Conservation (phyloP, 1,284 basidiomycete genomes). For the Ustilago xerochloae region DNA sequence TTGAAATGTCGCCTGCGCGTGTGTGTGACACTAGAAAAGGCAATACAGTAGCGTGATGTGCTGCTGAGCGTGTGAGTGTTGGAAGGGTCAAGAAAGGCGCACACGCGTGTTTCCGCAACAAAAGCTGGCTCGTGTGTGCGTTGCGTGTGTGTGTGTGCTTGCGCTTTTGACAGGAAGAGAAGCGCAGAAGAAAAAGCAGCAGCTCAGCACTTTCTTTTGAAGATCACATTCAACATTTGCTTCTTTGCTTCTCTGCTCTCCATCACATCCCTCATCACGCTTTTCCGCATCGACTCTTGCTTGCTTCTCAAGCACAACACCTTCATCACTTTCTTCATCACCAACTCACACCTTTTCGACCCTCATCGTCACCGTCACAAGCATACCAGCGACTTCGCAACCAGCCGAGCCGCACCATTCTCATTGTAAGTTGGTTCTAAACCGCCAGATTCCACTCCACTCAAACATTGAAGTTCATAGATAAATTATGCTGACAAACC, state of each 20-base stretch:
- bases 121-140: slow-evolving; percentile 7
- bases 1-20: too few relatives aligned
- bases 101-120: slow-evolving; percentile 2
- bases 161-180: background rate
- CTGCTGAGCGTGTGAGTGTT: background rate
- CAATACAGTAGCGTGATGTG: background rate
- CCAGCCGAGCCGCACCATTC: slow-evolving; percentile 3
- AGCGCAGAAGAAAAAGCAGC: slow-evolving; percentile 1
- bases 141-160: slow-evolving; percentile 3
- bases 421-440: slow-evolving; percentile 18
- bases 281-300: background rate
- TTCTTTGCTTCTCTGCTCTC: background rate
- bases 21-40: too few relatives aligned
- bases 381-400: slow-evolving; percentile 21
- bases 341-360: background rate
- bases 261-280: slow-evolving; percentile 17
- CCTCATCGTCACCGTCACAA: slow-evolving; percentile 5
- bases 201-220: slow-evolving; percentile 8
- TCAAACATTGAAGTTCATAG: background rate
- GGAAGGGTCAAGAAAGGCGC: background rate
- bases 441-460: background rate
- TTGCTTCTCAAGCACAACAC: slow-evolving; percentile 1
- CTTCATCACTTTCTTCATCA: background rate
- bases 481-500: slow-evolving; percentile 3
- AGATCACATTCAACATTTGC: background rate